Base-by-base conservation (phyloP, 2,329 filamentous ascomycete genomes). In the Aspergillus sp. region DNA sequence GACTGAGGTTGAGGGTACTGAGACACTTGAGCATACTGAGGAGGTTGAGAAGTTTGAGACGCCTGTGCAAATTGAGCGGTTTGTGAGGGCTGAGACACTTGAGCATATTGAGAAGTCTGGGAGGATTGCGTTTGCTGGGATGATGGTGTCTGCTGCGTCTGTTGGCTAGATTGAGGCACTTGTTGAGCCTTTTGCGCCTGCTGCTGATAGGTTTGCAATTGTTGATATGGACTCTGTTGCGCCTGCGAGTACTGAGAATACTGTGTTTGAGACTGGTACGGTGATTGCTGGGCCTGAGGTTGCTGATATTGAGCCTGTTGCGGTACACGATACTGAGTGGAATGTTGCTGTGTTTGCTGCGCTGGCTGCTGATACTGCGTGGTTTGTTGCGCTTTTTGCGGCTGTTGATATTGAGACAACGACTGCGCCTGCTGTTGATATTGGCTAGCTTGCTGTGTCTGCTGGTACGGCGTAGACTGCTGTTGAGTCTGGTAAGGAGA, bases 1-100 rank as follows among this genome's bases (percentile, higher is more conserved):
- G 63, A 63, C 45, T 66, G 64, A 9, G 64, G 64, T 17, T 66
- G 61, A 52, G 64, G 59, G 30, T 69, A 63, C 30, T 70, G 69
- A 3, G 54, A 30, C 17, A 15, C 31, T 51, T 63, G 61, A 15
- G 55, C 17, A 19, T 60, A 47, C 45, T 59, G 57, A 23, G 54
- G 17, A 8, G 43, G 38, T 48, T 53, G 56, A 2, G 30, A 23
- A 9, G 51, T 23, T 9, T 47, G 30, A 15, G 19, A n/a, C 13
- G 60, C 49, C 9, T 64, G 63, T 6, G 48, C 15, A n/a, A 15
- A 19, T 31, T 50, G 48, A 30, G 48, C 17, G 17, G 25, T 8
- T n/a, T 47, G 45, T 9, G 45, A 22, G 45, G 28, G 25, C 25
- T 28, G 25, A 7, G 46, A 48, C 19, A 25, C 19, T 8, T 50